Conservation (phyloP, 495 filamentous ascomycete species). For the Podospora appendiculata region DNA sequence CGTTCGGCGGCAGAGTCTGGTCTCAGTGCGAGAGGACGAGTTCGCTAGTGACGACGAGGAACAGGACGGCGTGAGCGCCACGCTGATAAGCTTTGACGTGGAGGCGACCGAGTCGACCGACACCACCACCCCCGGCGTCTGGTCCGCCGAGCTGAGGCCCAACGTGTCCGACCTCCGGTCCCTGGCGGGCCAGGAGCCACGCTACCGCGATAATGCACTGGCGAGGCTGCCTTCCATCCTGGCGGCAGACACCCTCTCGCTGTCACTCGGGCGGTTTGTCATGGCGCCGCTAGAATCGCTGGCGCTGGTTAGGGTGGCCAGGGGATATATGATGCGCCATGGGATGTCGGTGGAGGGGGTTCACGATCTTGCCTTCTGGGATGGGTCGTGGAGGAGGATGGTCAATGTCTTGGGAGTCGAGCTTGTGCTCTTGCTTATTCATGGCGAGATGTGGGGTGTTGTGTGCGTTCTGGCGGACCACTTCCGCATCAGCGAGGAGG, state of each 20-base stretch:
- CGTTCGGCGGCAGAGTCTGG: conserved; percentile 23
- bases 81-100: conserved; percentile 51
- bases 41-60: conserved; percentile 45
- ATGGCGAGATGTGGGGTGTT: conserved; percentile 24
- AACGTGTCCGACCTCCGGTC: conserved; percentile 21
- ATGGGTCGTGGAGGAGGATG: conserved; percentile 9
- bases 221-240: conserved; percentile 26
- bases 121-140: conserved; percentile 32
- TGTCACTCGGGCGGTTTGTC: conserved; percentile 20
- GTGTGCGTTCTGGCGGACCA: conserved; percentile 20
- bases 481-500: conserved; percentile 25
- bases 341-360: background rate
- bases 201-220: conserved; percentile 31
- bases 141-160: conserved; percentile 50
- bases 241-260: conserved; percentile 29
- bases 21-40: conserved; percentile 18
- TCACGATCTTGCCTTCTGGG: background rate
- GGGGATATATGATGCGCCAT: conserved; percentile 5
- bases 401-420: conserved; percentile 29
- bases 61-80: conserved; percentile 37
- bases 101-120: conserved; percentile 37
- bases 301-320: conserved; percentile 19
- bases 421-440: conserved; percentile 19
- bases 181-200: conserved; percentile 8
- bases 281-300: conserved; percentile 24